These are phyloP conservation scores for Pseudogymnoascus sp. DNA, from an alignment of 2,329 filamentous ascomycete species.

Conservation along the genomic window DNA sequence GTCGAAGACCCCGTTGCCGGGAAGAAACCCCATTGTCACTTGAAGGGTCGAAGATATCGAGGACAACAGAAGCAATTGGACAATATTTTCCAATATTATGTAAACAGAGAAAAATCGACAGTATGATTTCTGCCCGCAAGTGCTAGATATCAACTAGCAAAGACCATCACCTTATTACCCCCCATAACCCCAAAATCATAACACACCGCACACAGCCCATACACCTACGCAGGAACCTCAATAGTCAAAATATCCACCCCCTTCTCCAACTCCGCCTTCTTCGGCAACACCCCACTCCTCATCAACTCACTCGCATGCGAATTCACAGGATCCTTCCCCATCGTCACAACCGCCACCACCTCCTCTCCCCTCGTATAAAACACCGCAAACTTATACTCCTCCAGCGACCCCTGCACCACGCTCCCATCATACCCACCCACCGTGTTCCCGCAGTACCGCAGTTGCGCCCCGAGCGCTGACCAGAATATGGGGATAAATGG, in stretches of 20 bases:
- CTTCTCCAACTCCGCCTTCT: conserved; percentile 64
- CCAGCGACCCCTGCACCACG: conserved; percentile 67
- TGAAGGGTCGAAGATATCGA: background rate
- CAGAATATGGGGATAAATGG: conserved; percentile 92
- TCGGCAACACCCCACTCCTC: conserved; percentile 71
- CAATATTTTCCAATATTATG: background rate
- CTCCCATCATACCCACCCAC: conserved; percentile 76
- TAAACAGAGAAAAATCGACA: background rate
- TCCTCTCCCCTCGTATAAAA: conserved; percentile 83
- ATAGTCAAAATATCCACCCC: conserved; percentile 35
- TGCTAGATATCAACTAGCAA: background rate
- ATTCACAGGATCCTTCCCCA: conserved; percentile 86
- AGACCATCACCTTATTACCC: background rate
- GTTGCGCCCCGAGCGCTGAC: conserved; percentile 81
- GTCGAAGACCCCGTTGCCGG: background rate
- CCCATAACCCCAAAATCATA: background rate
- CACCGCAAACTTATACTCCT: conserved; percentile 73
- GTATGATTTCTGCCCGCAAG: background rate
- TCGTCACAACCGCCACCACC: conserved; percentile 82
- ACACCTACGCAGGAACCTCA: conserved; percentile 17
- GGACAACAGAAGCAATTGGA: background rate
- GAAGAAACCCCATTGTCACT: conserved; percentile 4
- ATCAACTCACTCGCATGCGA: conserved; percentile 76
- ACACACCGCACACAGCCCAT: background rate
- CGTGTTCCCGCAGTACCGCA: conserved; percentile 91